Evolutionary conservation across 2,329 filamentous ascomycete species (phyloP).

Genomic region (Botrytis sinoallii): DNA sequence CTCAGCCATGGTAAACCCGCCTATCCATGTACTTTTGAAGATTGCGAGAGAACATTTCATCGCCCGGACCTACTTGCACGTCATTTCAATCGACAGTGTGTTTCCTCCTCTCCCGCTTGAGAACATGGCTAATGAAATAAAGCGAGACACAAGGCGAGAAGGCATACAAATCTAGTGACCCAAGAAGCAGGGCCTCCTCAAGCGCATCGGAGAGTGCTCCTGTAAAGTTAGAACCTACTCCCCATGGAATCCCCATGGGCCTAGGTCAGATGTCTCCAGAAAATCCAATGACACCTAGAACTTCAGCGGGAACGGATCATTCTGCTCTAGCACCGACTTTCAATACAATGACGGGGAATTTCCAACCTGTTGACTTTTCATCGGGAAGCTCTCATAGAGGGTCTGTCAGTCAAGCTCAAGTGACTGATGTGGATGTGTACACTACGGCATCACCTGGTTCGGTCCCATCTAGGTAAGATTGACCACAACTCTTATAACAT

Average conservation of each 20-base stretch:
- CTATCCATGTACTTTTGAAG: slow-evolving; percentile 49
- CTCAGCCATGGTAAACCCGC: slow-evolving; percentile 56
- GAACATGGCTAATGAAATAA: slow-evolving; percentile 23
- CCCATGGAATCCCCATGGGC: slow-evolving; percentile 10
- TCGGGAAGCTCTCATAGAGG: slow-evolving; percentile 24
- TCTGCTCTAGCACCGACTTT: slow-evolving; percentile 29
- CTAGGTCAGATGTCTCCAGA: slow-evolving; percentile 25
- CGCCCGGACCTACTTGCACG: slow-evolving; percentile 58
- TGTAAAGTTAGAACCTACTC: slow-evolving; percentile 7
- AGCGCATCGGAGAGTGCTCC: slow-evolving; percentile 29
- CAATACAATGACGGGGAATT: slow-evolving; percentile 28
- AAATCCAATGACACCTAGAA: slow-evolving; percentile 30
- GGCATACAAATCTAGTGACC: slow-evolving; percentile 35
- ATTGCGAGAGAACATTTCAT: slow-evolving; percentile 57
- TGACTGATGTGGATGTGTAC: slow-evolving; percentile 27
- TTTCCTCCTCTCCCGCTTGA: slow-evolving; percentile 17
- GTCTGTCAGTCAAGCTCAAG: slow-evolving; percentile 26
- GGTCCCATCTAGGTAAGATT: slow-evolving; percentile 20
- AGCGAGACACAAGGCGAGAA: slow-evolving; percentile 49
- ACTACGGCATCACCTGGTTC: slow-evolving; percentile 26
- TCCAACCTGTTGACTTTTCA: slow-evolving; percentile 30
- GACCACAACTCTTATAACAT: neutral
- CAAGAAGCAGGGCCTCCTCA: slow-evolving; percentile 33
- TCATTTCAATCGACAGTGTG: slow-evolving; percentile 53
- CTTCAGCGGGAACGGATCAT: slow-evolving; percentile 27